Evolutionary conservation across 441 rosid species (phyloP), one percentile per base, ranked within the genome.

Genomic region (Erodium chrysanthum): DNA sequence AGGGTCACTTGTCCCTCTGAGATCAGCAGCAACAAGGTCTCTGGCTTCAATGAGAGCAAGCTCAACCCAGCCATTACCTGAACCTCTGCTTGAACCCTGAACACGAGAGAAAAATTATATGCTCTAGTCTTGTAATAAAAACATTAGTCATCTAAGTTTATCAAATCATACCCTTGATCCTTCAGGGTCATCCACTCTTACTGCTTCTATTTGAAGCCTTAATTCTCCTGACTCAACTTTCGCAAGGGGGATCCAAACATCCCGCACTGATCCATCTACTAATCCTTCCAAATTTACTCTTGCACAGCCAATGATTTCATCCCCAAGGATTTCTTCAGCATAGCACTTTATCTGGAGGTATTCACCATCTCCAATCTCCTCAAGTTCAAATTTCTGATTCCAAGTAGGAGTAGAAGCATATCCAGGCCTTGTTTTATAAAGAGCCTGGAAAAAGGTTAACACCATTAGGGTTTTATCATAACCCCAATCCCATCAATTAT

Each of bases 1-100:
- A 72, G 98, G 98, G 81, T 93, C 98, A 66, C 98, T 93, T 17
- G 98, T 93, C 70, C 98, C 98, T 75, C 97, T 78, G 71, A 93
- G 81, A 85, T 93, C 98, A 7, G 97, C 98, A 7, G 93, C 98
- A 60, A 88, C 71, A 46, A 93, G 95, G 67, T 93, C 98, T 74
- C 74, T 88, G 0, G 88, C 98, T 78, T 93, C 97, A 35, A 93
- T 70, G 64, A 93, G 85, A 72, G 86, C 87, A 75, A 93, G 86
- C 83, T 89, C 98, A 61, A 93, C 78, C 91, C 84, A 89, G 31
- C 98, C 95, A 74, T 84, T 80, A 77, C 73, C 65, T 17, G 84
- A 67, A 70, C 81, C 84, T 58, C 68, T 23, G 37, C 23, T 33
- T 21, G 82, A 77, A 68, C 84, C 84, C 88, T 85, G 67, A 66